Base-by-base conservation (phyloP, 73 alveolate genomes). In the Paramecium bursaria region DNA sequence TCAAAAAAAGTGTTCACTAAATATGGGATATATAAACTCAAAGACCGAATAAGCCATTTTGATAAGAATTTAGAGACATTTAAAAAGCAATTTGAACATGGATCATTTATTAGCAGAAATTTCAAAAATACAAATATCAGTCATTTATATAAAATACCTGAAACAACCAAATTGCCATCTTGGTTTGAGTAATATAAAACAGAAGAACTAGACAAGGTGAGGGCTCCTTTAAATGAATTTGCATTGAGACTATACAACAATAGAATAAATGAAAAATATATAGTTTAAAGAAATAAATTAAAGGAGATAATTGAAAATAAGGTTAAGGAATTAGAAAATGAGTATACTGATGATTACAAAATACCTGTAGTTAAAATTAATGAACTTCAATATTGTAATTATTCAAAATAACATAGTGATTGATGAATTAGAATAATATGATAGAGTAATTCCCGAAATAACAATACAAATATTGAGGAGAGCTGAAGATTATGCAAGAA, bases 161-260 rank as follows among this genome's bases (percentile, higher is more conserved):
- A n/a, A n/a, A n/a, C n/a, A n/a, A n/a, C 49, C 0, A 67, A 67
- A 39, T 67, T 67, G n/a, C 82, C 82, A 7, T 19, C 26, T 39
- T 67, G 82, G 82, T 67, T 67, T 67, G 82, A 67, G 9, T 42
- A 67, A 67, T 67, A 67, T 67, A 67, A 67, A 39, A 35, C 22
- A 47, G 82, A 67, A 1, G 11, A 67, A 67, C 6, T 67, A 5
- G 82, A 67, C 3, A 67, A 23, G 22, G 60, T 35, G 21, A 67
- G 82, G 14, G 82, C 33, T 5, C 19, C 15, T 35, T 3, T 67
- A 39, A 67, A 67, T 67, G 35, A 14, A 15, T 67, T 33, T 67
- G 82, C 82, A 1, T 33, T 67, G 51, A 42, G 82, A 25, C 44
- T 47, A 2, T 67, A 67, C 27, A 33, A 46, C 33, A 67, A 67